Percentiles rank a stretch among this genome's conserved stretches.
Evolutionary conservation across 805 yeast genomes (phyloP).

Genomic region (Candida ortonii): DNA sequence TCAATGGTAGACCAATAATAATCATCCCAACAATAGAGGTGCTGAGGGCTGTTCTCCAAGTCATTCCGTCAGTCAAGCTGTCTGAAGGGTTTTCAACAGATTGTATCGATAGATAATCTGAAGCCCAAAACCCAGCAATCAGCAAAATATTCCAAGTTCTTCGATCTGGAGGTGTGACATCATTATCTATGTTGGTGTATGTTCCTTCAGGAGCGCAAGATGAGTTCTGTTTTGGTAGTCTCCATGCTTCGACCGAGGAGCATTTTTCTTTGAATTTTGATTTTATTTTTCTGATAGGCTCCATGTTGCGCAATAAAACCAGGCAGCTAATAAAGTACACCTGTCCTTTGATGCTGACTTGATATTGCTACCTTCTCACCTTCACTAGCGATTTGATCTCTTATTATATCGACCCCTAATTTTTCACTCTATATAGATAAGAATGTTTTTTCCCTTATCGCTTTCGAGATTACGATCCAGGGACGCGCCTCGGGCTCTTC

Average conservation of each 20-base stretch:
- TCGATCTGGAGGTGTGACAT: constrained; percentile 23
- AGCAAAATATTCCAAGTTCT: constrained; percentile 25
- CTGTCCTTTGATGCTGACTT: too few species aligned
- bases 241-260: constrained; percentile 12
- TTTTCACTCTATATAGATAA: too few species aligned
- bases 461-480: too few species aligned
- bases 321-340: background rate
- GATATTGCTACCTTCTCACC: too few species aligned
- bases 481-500: too few species aligned
- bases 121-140: constrained; percentile 27
- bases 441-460: too few species aligned
- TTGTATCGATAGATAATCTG: constrained; percentile 26
- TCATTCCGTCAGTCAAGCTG: constrained; percentile 17
- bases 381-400: too few species aligned
- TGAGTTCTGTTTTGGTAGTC: constrained; percentile 15
- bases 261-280: constrained; percentile 8
- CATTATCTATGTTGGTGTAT: constrained; percentile 19
- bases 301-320: constrained; percentile 3
- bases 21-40: constrained; percentile 22
- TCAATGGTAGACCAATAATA: constrained; percentile 20
- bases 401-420: too few species aligned
- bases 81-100: constrained; percentile 24
- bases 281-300: constrained; percentile 5
- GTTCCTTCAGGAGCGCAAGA: constrained; percentile 21
- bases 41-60: constrained; percentile 21